Conservation (phyloP, 169 alveolate species). For the Eimeria sp. region DNA sequence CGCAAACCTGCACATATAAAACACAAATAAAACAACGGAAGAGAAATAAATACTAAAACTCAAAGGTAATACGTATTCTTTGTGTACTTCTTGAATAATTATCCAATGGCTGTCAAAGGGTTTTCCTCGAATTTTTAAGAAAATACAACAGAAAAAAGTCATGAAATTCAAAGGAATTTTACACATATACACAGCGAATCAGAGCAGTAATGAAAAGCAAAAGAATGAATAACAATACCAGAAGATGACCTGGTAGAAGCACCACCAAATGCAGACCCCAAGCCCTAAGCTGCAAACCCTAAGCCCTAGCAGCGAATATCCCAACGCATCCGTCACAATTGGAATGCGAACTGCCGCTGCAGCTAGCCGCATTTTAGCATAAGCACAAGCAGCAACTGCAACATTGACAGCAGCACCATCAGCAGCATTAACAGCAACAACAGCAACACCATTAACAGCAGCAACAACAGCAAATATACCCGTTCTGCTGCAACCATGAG, state of each 20-base stretch:
- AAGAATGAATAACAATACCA: too few species aligned
- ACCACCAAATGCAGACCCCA: background rate
- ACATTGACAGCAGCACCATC: background rate
- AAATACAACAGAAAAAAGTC: too few species aligned
- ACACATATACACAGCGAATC: too few species aligned
- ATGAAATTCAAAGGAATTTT: too few species aligned
- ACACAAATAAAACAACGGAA: background rate
- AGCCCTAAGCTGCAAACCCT: background rate
- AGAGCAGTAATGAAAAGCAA: too few species aligned
- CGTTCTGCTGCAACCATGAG: constrained; percentile 90
- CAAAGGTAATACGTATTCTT: too few species aligned
- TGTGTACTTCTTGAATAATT: too few species aligned
- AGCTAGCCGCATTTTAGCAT: background rate
- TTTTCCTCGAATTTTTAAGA: too few species aligned
- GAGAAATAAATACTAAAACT: too few species aligned
- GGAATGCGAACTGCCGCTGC: background rate
- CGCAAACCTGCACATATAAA: constrained; percentile 74
- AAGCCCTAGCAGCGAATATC: background rate
- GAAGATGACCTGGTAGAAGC: background rate
- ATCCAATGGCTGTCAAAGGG: too few species aligned
- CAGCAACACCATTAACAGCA: constrained; percentile 19
- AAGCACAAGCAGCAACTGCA: background rate
- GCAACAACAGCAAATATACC: constrained; percentile 25
- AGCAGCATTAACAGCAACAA: background rate
- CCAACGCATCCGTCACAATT: background rate